Percentiles rank a stretch among this genome's conserved stretches.
Evolutionary conservation across 2,329 filamentous ascomycete species (phyloP).

Genomic region (Neofusicoccum kwambonambiense): DNA sequence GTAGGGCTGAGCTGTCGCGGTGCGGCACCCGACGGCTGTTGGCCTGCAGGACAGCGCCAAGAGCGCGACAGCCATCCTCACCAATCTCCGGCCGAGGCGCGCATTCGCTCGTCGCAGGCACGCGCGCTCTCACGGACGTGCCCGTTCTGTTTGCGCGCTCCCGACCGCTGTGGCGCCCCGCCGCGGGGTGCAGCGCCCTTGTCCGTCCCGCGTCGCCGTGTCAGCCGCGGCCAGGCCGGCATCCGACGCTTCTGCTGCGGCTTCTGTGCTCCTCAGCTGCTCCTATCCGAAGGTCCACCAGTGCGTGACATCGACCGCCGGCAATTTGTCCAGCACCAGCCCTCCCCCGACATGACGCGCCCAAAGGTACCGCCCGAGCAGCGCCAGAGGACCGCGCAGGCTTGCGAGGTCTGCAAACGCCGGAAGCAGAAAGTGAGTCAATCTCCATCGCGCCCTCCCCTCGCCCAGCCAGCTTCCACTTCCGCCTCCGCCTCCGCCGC

Average conservation of each 20-base stretch:
- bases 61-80: background rate
- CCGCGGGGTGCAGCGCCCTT: background rate
- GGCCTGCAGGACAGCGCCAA: background rate
- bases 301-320: conserved; percentile 10
- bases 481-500: conserved; percentile 4
- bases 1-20: conserved; percentile 11
- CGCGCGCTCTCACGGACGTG: background rate
- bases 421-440: conserved; percentile 63
- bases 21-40: conserved; percentile 6
- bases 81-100: background rate
- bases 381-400: conserved; percentile 62
- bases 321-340: conserved; percentile 5
- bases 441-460: background rate
- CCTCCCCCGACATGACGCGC: conserved; percentile 46
- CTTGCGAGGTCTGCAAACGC: conserved; percentile 64
- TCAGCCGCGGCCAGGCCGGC: background rate
- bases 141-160: background rate
- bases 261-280: background rate
- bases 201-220: background rate
- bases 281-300: conserved; percentile 14
- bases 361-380: conserved; percentile 59
- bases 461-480: background rate
- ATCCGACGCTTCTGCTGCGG: conserved; percentile 6
- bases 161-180: background rate
- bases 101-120: background rate